Conservation (phyloP, 495 filamentous ascomycete genomes). For the Saxophila tyrrhenica region DNA sequence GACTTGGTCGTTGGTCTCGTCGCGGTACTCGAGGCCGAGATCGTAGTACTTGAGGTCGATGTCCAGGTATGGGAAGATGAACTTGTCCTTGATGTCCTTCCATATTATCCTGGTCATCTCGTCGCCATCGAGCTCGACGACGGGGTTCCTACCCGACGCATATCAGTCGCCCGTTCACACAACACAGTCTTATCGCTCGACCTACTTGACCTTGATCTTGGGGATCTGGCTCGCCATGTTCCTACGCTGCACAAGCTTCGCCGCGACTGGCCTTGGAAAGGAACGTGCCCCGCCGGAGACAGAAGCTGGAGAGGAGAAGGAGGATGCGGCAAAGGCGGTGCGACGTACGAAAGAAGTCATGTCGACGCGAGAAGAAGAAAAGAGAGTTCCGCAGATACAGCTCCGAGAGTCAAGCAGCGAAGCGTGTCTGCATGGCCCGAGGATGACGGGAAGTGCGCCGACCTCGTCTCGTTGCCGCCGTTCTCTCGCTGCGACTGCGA, state of each 20-base stretch:
- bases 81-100: constrained; percentile 94
- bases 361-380: not conserved
- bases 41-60: constrained; percentile 99
- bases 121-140: constrained; percentile 91
- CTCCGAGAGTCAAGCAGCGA: not conserved
- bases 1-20: constrained; percentile 91
- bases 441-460: too few relatives aligned
- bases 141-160: constrained; percentile 64
- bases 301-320: not conserved
- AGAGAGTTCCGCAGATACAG: not conserved
- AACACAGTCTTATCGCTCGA: not conserved
- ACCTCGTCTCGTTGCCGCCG: too few relatives aligned
- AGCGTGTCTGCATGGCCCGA: too few relatives aligned
- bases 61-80: constrained; percentile 60
- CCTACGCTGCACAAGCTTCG: constrained; percentile 14
- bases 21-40: constrained; percentile 85
- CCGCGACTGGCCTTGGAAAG: constrained; percentile 13
- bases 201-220: constrained; percentile 21
- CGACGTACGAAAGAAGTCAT: not conserved
- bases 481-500: too few relatives aligned
- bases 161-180: too few relatives aligned
- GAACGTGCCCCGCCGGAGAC: constrained; percentile 2
- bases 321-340: not conserved
- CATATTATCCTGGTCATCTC: constrained; percentile 99
- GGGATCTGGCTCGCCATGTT: constrained; percentile 19